Percentiles rank a stretch among this genome's conserved stretches.
phyloP scores from a whole-genome alignment of 257 asterid genomes.

The Henckelia pumila region DNA sequence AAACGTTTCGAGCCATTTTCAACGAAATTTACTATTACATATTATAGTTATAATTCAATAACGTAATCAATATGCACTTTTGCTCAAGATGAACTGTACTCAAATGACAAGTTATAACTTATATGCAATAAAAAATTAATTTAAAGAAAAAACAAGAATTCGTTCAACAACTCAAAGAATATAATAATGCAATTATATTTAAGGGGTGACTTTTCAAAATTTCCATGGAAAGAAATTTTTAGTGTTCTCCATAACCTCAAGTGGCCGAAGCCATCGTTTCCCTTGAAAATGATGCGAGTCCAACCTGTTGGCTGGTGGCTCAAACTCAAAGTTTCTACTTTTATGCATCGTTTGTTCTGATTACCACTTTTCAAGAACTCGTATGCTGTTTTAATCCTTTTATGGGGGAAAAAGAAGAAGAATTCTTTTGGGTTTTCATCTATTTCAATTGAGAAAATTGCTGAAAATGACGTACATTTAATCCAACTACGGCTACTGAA shows the following conservation, averaged over 20 bases:
- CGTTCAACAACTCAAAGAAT: too few species aligned
- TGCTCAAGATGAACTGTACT: too few species aligned
- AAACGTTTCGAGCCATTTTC: too few species aligned
- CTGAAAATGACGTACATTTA: neutral
- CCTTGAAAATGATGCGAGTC: neutral
- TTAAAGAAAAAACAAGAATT: too few species aligned
- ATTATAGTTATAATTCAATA: too few species aligned
- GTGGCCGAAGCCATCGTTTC: neutral
- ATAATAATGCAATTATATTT: neutral
- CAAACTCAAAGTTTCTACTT: neutral
- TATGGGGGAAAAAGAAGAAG: too few species aligned
- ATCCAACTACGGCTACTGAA: neutral
- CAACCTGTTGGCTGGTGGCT: neutral
- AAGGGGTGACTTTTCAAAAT: neutral
- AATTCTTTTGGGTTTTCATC: neutral
- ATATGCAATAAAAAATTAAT: neutral
- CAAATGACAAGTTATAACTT: too few species aligned
- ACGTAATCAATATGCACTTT: too few species aligned
- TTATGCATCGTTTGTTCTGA: neutral
- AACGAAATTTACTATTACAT: too few species aligned
- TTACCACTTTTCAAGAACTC: neutral
- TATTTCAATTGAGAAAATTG: neutral
- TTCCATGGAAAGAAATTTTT: neutral
- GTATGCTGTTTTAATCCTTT: neutral
- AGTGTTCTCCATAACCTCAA: neutral